phyloP scores from a whole-genome alignment of 352 stramenopile genomes.

The Globisporangium iwayamae region DNA sequence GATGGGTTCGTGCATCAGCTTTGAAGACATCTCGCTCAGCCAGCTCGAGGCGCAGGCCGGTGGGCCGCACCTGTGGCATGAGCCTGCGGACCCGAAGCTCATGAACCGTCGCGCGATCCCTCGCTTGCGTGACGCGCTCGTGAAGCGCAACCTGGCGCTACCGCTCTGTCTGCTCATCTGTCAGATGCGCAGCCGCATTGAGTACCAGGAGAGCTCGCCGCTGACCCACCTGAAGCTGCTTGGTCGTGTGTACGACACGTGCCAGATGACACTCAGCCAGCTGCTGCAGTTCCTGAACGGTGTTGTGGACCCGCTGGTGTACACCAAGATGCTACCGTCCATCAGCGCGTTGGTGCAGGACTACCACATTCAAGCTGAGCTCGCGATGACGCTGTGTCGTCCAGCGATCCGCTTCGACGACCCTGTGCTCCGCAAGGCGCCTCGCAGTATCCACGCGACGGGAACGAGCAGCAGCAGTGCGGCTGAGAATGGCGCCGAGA shows the following conservation, averaged over 20 bases:
- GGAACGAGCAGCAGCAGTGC: slow-evolving; percentile 26
- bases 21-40: slow-evolving; percentile 82
- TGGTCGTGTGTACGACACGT: slow-evolving; percentile 78
- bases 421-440: slow-evolving; percentile 52
- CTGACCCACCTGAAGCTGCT: slow-evolving; percentile 76
- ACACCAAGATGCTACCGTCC: slow-evolving; percentile 69
- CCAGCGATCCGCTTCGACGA: slow-evolving; percentile 79
- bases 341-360: slow-evolving; percentile 60
- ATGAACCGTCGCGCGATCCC: slow-evolving; percentile 83
- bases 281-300: slow-evolving; percentile 82
- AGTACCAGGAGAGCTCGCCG: slow-evolving; percentile 62
- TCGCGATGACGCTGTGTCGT: slow-evolving; percentile 76
- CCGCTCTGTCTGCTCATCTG: slow-evolving; percentile 80
- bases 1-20: slow-evolving; percentile 84
- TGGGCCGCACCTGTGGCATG: slow-evolving; percentile 74
- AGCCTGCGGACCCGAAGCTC: slow-evolving; percentile 74
- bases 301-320: slow-evolving; percentile 65
- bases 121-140: slow-evolving; percentile 73
- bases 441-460: slow-evolving; percentile 57
- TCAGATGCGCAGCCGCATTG: slow-evolving; percentile 82
- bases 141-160: slow-evolving; percentile 75
- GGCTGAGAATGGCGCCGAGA: slow-evolving; percentile 15
- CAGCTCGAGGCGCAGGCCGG: slow-evolving; percentile 83
- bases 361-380: slow-evolving; percentile 67
- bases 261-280: slow-evolving; percentile 82